Base-by-base conservation (phyloP, 2,329 filamentous ascomycete species). In the Pestalotiopsis fici region DNA sequence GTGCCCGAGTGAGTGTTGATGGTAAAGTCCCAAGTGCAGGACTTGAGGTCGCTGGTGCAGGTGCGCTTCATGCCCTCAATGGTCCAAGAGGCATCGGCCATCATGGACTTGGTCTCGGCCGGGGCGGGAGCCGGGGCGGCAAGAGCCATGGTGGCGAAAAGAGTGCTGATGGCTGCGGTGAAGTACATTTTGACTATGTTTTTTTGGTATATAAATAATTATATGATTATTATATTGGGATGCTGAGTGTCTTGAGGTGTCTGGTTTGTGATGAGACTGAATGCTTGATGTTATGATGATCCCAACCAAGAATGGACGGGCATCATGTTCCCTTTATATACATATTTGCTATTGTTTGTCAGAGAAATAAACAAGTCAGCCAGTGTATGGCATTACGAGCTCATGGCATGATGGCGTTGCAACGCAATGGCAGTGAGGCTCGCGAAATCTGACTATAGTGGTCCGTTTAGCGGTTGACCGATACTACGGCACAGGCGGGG, bases 21-120 rank as follows among this genome's bases (percentile, higher is more conserved):
- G 64, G 73, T 74, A 70, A 84, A 85, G 23, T 71, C 76, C 80
- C 82, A 82, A 64, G 73, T 76, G 77, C 82, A 83, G 6, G 72
- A 69, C 15, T 74, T 78, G 75, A 83, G 75, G 47, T 61, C 69
- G 13, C 62, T 59, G 74, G 80, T 77, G 78, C 82, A 83, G 62
- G 70, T 75, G 43, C 82, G 81, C 69, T 74, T 75, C 65, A 83
- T 72, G 54, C 70, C 69, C 65, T 76, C 66, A 69, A 85, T 78
- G 15, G 78, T 83, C 83, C 83, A 85, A 64, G 79, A 68, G 2
- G 76, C 71, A 1, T 70, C 73, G 50, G 72, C 73, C 67, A 68
- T 68, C 59, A 62, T 62, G 54, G 43, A 59, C 57, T 65, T 64
- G 56, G 37, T 13, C 28, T 59, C 43, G n/a, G 47, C 65, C 15